Evolutionary conservation across 768 basidiomycete species (phyloP).

Genomic region (Calocybe cyanea): DNA sequence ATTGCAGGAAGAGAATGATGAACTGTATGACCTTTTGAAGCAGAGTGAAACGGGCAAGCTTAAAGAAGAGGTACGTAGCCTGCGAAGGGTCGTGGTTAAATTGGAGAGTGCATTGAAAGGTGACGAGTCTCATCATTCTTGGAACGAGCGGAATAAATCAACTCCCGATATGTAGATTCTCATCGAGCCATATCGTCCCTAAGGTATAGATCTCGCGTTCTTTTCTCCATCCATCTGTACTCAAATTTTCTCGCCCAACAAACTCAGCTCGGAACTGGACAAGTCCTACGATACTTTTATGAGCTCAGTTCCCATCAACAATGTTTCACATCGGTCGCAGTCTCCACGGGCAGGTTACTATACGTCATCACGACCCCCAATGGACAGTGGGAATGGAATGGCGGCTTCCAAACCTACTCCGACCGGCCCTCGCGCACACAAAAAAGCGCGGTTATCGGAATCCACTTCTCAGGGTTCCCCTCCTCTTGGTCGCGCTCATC

Average conservation of each 20-base stretch:
- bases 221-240: constrained; percentile 6
- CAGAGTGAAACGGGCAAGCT: constrained; percentile 73
- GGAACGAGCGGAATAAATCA: not conserved
- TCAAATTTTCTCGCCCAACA: not conserved
- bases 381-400: constrained; percentile 22
- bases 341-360: constrained; percentile 48
- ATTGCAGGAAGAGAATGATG: constrained; percentile 86
- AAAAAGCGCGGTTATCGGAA: constrained; percentile 74
- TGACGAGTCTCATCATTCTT: constrained; percentile 25
- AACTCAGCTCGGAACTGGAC: constrained; percentile 65
- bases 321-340: constrained; percentile 33
- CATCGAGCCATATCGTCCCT: constrained; percentile 66
- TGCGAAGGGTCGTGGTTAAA: constrained; percentile 63
- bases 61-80: constrained; percentile 74
- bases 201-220: constrained; percentile 58
- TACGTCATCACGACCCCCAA: constrained; percentile 20
- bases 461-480: constrained; percentile 31
- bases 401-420: constrained; percentile 55
- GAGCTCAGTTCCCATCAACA: constrained; percentile 30
- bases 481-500: constrained; percentile 21
- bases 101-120: constrained; percentile 78
- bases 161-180: constrained; percentile 51
- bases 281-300: constrained; percentile 68
- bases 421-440: constrained; percentile 77
- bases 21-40: constrained; percentile 73